Evolutionary conservation across 2,329 filamentous ascomycete genomes (phyloP), one percentile per base, ranked within the genome.

Genomic region (Fusarium sororula): DNA sequence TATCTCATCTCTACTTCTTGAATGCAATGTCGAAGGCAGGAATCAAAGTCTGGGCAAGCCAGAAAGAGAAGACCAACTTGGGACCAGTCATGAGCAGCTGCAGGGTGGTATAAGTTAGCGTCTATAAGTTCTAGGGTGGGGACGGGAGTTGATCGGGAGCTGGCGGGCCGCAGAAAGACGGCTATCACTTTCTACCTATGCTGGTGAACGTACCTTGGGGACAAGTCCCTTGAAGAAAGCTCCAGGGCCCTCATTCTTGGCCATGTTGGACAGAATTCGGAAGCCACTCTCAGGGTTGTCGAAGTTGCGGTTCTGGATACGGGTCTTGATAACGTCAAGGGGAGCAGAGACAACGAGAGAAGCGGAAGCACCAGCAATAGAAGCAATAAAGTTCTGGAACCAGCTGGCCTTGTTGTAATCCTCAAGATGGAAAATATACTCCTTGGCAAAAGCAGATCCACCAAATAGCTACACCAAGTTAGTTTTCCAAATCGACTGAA

Each of bases 1-100:
- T 35, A 42, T 56, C 50, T 35, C 15, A 32, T 45, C 44, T 66
- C 63, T 74, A 78, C 64, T 79, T 78, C 59, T 65, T 71, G 60
- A 88, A 78, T 73, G 84, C 84, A 66, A 77, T 81, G 77, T 91
- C 94, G 83, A 98, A 98, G 44, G 95, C 93, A 58, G 96, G 96
- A 81, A 99, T 99, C 79, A 99, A 88, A 37, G 96, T 98, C 88
- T 99, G 96, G 66, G 96, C 96, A 81, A 99, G 91, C 96, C 96
- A 99, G 91, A 99, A 99, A 70, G 95, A 98, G 88, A 99, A 99
- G 73, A 98, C 96, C 70, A 99, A 90, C 90, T 99, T 99, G 73
- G 96, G 96, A 30, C 96, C 97, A 22, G 96, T 99, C 96, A 99
- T 99, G 80, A 99, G 89, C 75, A 99, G 91, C 92, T 91, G 66